These are phyloP conservation scores for Claviceps pazoutovae DNA, from an alignment of 2,329 filamentous ascomycete genomes.

Conservation along the genomic window DNA sequence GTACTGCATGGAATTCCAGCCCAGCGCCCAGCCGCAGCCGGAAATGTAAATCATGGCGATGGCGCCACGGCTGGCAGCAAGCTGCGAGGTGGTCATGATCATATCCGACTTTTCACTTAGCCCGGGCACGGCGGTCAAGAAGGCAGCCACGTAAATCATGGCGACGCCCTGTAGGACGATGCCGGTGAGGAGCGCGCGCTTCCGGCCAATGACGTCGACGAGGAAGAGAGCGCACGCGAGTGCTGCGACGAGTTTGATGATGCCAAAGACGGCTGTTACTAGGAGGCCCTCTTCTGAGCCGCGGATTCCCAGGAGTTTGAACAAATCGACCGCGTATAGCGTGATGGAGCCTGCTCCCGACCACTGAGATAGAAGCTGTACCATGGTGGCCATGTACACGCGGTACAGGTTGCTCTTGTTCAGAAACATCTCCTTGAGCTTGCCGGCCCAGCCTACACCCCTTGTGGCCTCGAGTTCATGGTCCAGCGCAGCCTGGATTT, in stretches of 20 bases:
- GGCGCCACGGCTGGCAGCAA: conserved; percentile 48
- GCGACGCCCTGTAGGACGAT: conserved; percentile 45
- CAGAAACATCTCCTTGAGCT: conserved; percentile 54
- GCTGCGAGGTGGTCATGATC: conserved; percentile 31
- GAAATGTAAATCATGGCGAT: conserved; percentile 62
- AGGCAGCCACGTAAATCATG: conserved; percentile 49
- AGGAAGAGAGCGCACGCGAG: conserved; percentile 62
- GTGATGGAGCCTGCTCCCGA: conserved; percentile 61
- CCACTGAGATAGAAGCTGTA: conserved; percentile 63
- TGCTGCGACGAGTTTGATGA: conserved; percentile 56
- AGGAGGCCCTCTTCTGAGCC: conserved; percentile 57
- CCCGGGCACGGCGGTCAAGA: conserved; percentile 48
- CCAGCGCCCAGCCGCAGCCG: conserved; percentile 55
- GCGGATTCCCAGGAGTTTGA: conserved; percentile 55
- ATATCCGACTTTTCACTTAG: conserved; percentile 36
- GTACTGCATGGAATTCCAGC: conserved; percentile 68
- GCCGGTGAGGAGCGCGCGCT: conserved; percentile 47
- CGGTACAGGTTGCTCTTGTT: conserved; percentile 59
- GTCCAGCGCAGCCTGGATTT: conserved; percentile 51
- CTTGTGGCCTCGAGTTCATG: conserved; percentile 59
- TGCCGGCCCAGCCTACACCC: conserved; percentile 49
- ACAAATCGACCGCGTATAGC: conserved; percentile 61
- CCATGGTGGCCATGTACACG: conserved; percentile 52
- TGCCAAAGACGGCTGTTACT: conserved; percentile 61
- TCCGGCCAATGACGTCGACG: conserved; percentile 66